A percentile compares a stretch with the other conserved stretches of the same genome.
Evolutionary conservation across 202 grass and related monocot genomes (phyloP).

Genomic region (Carex sylvatica): DNA sequence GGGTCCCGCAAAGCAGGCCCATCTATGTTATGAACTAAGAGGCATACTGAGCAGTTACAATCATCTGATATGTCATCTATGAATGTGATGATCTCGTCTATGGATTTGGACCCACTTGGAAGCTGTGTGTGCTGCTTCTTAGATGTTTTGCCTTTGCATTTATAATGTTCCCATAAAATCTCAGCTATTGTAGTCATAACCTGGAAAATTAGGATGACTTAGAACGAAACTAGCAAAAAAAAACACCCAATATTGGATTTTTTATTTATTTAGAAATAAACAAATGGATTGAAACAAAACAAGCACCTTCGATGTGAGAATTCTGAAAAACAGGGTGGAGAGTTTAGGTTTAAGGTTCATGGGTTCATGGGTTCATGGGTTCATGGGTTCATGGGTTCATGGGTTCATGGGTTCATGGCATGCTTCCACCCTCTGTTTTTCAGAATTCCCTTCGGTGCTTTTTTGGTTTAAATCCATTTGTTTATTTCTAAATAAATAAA

Average conservation of each 20-base stretch:
- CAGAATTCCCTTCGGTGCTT: too few species aligned
- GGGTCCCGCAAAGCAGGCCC: constrained; percentile 79
- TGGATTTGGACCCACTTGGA: constrained; percentile 58
- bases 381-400: too few species aligned
- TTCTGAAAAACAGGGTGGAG: too few species aligned
- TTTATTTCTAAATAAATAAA: not conserved
- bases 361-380: too few species aligned
- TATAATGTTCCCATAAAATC: constrained; percentile 66
- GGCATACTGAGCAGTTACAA: constrained; percentile 41
- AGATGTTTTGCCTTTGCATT: constrained; percentile 42
- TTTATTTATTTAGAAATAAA: too few species aligned
- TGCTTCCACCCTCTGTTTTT: too few species aligned
- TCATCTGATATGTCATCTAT: constrained; percentile 46
- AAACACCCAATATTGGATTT: not conserved
- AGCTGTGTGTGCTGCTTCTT: constrained; percentile 41
- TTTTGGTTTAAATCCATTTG: too few species aligned
- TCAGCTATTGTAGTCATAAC: constrained; percentile 68
- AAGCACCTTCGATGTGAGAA: too few species aligned
- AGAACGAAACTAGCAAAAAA: not conserved
- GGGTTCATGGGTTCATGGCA: too few species aligned
- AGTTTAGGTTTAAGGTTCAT: too few species aligned
- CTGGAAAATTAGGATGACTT: constrained; percentile 44
- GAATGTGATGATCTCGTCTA: constrained; percentile 73
- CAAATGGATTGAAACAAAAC: too few species aligned
- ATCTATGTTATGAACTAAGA: constrained; percentile 88